Evolutionary conservation across 1,284 basidiomycete genomes (phyloP).

Genomic region (Heterobasidion annosum): DNA sequence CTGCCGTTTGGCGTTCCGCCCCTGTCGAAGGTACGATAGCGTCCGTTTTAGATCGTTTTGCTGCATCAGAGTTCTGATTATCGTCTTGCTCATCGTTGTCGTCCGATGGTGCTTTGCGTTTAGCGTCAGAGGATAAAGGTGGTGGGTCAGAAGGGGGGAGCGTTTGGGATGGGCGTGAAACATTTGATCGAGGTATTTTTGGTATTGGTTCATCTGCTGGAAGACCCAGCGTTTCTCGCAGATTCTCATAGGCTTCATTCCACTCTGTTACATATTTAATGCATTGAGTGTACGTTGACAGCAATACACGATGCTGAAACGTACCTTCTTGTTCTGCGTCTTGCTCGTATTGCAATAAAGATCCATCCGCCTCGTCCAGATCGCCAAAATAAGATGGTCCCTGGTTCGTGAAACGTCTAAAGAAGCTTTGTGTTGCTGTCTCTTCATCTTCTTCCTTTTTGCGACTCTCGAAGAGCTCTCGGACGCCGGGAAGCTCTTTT

Average conservation of each 20-base stretch:
- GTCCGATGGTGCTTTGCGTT: conserved; percentile 42
- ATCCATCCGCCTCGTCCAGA: conserved; percentile 73
- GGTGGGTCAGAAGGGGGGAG: conserved; percentile 15
- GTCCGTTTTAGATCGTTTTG: conserved; percentile 34
- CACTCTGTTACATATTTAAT: conserved; percentile 40
- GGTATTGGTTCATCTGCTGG: conserved; percentile 42
- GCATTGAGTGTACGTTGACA: not conserved
- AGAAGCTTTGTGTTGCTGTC: conserved; percentile 67
- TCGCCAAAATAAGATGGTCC: conserved; percentile 91
- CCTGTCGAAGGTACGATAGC: not conserved
- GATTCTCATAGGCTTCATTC: conserved; percentile 53
- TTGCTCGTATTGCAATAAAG: conserved; percentile 64
- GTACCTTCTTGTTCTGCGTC: conserved; percentile 70
- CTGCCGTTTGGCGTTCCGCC: conserved; percentile 3
- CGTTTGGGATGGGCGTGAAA: conserved; percentile 16
- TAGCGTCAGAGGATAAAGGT: conserved; percentile 22
- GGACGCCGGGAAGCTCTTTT: conserved; percentile 92
- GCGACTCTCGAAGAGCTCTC: conserved; percentile 83
- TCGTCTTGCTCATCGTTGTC: conserved; percentile 21
- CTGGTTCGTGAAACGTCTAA: conserved; percentile 86
- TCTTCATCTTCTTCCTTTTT: conserved; percentile 83
- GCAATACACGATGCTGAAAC: conserved; percentile 12
- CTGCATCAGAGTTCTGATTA: conserved; percentile 12
- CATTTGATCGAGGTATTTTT: conserved; percentile 34
- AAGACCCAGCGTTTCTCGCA: conserved; percentile 51